Percentiles rank a stretch among this genome's conserved stretches.
These are phyloP conservation scores for Nelumbo lutea DNA, from an alignment of 164 flowering plant genomes.

Conservation along the genomic window DNA sequence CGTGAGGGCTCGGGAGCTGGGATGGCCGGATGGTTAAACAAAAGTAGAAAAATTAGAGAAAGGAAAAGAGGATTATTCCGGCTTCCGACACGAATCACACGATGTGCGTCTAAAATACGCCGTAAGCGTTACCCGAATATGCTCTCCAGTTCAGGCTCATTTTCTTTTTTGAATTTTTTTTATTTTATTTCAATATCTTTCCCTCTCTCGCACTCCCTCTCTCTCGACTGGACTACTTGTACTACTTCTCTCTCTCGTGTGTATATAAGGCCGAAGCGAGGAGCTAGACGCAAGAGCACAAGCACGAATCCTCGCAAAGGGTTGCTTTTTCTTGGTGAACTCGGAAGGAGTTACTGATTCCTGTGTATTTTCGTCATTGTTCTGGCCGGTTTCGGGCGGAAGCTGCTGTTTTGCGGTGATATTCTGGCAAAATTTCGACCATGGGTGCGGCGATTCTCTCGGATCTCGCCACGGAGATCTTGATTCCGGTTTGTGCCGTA, in stretches of 20 bases:
- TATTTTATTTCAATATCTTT: no score
- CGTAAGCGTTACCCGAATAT: constrained; percentile 2
- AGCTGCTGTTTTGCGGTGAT: neutral
- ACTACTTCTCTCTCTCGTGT: neutral
- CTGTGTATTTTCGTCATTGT: neutral
- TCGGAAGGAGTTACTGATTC: neutral
- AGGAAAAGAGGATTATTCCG: neutral
- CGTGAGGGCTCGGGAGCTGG: no score
- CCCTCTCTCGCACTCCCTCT: no score
- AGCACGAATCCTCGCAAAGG: no score
- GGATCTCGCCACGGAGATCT: constrained; percentile 57
- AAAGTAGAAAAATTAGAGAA: neutral
- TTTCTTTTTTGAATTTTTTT: no score
- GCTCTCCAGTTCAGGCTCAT: neutral
- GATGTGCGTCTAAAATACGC: constrained; percentile 1
- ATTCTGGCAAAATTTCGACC: neutral
- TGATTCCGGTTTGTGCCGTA: constrained; percentile 67
- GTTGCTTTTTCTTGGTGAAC: no score
- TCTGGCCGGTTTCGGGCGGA: constrained; percentile 2
- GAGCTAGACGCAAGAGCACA: neutral
- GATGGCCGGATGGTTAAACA: no score
- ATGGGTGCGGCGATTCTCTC: constrained; percentile 23
- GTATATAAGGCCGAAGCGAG: neutral
- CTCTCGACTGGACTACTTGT: neutral
- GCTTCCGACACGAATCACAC: constrained; percentile 1